These are phyloP conservation scores for Coemansia sp. DNA, from an alignment of 192 early-diverging fungal genomes.

Conservation along the genomic window DNA sequence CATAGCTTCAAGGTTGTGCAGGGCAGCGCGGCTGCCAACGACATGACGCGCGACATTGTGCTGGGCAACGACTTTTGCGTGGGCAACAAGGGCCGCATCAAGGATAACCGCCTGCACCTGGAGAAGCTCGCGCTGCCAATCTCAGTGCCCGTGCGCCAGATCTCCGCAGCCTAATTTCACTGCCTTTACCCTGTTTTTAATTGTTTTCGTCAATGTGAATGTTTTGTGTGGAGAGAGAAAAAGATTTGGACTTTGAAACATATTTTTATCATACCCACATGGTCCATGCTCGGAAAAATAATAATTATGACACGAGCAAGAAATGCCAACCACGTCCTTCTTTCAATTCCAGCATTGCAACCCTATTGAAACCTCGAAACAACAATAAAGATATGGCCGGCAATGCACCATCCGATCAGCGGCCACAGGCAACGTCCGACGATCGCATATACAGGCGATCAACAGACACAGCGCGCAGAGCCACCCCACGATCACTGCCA, in stretches of 20 bases:
- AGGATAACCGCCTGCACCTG: conserved; percentile 45
- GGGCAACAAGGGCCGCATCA: conserved; percentile 49
- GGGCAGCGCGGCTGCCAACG: conserved; percentile 21
- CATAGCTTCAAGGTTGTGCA: conserved; percentile 46
- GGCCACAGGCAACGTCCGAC: not conserved
- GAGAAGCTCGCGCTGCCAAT: conserved; percentile 42
- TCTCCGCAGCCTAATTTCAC: conserved; percentile 12
- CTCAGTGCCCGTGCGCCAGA: conserved; percentile 44
- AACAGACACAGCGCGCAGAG: not conserved
- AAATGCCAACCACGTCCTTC: too few species aligned
- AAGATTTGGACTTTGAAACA: not conserved
- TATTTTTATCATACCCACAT: too few species aligned
- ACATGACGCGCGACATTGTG: conserved; percentile 40
- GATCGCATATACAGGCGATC: not conserved
- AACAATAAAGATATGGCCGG: not conserved
- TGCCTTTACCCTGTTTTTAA: not conserved
- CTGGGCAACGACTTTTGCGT: conserved; percentile 52
- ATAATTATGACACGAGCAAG: too few species aligned
- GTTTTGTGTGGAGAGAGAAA: not conserved
- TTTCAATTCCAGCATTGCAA: too few species aligned
- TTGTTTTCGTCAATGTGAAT: not conserved
- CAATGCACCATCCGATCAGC: not conserved
- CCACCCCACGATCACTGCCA: conserved; percentile 11
- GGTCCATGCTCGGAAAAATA: too few species aligned
- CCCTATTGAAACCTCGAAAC: too few species aligned